Evolutionary conservation across 768 basidiomycete species (phyloP).

Genomic region (Amanita rimosa): DNA sequence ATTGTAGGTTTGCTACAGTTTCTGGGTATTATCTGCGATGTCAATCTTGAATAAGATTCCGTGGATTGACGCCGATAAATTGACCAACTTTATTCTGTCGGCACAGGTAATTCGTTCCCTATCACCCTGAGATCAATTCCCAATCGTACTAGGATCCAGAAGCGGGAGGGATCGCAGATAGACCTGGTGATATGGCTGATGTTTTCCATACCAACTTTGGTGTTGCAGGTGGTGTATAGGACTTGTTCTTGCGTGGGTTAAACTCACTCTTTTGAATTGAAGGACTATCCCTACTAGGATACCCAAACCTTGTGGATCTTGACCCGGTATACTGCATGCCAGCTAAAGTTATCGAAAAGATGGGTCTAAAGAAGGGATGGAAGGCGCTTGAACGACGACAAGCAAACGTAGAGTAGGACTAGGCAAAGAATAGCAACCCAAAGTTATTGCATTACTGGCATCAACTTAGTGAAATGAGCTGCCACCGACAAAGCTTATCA

Average conservation of each 20-base stretch:
- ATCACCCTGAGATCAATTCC: background rate
- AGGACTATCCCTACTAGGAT: constrained; percentile 85
- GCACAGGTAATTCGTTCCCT: constrained; percentile 51
- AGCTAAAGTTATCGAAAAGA: constrained; percentile 52
- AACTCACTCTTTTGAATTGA: constrained; percentile 12
- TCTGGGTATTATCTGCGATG: constrained; percentile 88
- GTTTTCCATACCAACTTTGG: constrained; percentile 98
- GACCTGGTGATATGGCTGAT: constrained; percentile 88
- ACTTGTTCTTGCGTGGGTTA: background rate
- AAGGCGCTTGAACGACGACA: constrained; percentile 32
- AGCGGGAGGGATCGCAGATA: constrained; percentile 86
- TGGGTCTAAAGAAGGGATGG: constrained; percentile 63
- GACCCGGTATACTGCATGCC: constrained; percentile 99
- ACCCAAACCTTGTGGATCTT: constrained; percentile 71
- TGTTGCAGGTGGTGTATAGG: constrained; percentile 49
- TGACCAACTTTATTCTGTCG: constrained; percentile 74
- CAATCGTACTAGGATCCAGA: constrained; percentile 59
- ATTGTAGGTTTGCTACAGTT: constrained; percentile 87
- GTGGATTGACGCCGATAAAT: constrained; percentile 82
- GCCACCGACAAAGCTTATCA: no score
- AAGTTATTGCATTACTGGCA: no score
- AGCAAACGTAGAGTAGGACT: no score
- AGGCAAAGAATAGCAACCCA: no score
- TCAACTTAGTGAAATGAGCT: no score
- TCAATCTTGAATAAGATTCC: constrained; percentile 71